Percentiles rank a stretch among this genome's conserved stretches.
These are phyloP conservation scores for Tricholomella constricta DNA, from an alignment of 768 basidiomycete genomes.

Conservation along the genomic window DNA sequence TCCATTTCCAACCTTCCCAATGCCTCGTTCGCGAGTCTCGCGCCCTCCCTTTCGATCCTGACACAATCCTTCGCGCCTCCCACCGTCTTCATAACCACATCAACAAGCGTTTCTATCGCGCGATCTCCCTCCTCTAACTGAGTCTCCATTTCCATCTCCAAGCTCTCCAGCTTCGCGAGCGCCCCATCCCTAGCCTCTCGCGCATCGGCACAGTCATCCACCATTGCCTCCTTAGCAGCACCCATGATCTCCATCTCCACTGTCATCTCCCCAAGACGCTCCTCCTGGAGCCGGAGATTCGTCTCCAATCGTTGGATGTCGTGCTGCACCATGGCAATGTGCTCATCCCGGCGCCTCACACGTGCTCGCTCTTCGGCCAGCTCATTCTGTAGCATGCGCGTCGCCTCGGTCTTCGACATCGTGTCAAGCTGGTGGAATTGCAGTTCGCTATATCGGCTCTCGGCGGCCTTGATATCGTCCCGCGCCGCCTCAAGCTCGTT, in stretches of 20 bases:
- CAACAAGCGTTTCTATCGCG: slow-evolving; percentile 39
- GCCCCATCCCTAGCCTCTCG: slow-evolving; percentile 73
- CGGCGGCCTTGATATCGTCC: slow-evolving; percentile 55
- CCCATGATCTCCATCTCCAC: slow-evolving; percentile 65
- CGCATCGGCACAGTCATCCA: slow-evolving; percentile 82
- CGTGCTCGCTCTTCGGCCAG: slow-evolving; percentile 70
- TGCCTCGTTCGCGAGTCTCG: slow-evolving; percentile 8
- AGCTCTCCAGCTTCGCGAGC: slow-evolving; percentile 50
- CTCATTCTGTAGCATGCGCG: slow-evolving; percentile 57
- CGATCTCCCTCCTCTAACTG: slow-evolving; percentile 31
- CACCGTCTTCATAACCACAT: slow-evolving; percentile 39
- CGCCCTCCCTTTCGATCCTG: slow-evolving; percentile 11
- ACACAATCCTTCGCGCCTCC: slow-evolving; percentile 29
- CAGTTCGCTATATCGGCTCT: slow-evolving; percentile 60
- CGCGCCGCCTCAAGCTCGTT: slow-evolving; percentile 56
- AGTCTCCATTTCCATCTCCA: slow-evolving; percentile 59
- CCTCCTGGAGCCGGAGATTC: slow-evolving; percentile 74
- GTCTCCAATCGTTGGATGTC: slow-evolving; percentile 77
- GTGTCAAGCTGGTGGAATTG: slow-evolving; percentile 67
- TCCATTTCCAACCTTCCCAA: slow-evolving; percentile 9
- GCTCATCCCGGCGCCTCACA: slow-evolving; percentile 66
- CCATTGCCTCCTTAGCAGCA: slow-evolving; percentile 76
- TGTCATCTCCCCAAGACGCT: slow-evolving; percentile 69
- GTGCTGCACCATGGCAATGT: slow-evolving; percentile 78
- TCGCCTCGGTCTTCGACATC: slow-evolving; percentile 60